Percentiles rank a stretch among this genome's conserved stretches.
phyloP scores from a whole-genome alignment of 2,329 filamentous ascomycete genomes.

The Coniochaeta ligniaria region DNA sequence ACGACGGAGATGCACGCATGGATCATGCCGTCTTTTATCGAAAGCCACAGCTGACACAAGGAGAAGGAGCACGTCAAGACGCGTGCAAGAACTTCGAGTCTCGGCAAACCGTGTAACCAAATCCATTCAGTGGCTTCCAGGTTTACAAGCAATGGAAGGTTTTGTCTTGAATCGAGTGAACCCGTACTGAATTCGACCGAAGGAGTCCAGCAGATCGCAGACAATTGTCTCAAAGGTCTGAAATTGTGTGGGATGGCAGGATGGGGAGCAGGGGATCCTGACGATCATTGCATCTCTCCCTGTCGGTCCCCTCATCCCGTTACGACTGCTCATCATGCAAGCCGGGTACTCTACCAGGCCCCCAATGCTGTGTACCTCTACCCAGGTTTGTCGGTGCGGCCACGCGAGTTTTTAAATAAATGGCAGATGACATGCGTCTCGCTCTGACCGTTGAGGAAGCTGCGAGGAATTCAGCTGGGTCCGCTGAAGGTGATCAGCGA shows the following conservation, averaged over 20 bases:
- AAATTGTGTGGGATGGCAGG: not conserved
- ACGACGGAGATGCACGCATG: not conserved
- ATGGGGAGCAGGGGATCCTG: not conserved
- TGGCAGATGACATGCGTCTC: no score
- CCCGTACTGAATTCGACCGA: not conserved
- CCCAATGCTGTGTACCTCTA: not conserved
- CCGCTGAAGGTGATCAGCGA: no score
- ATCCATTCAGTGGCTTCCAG: not conserved
- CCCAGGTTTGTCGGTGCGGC: not conserved
- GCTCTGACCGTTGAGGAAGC: not conserved
- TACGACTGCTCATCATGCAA: not conserved
- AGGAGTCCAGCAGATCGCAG: not conserved
- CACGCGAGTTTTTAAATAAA: not conserved
- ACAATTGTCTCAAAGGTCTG: not conserved
- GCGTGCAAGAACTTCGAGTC: not conserved
- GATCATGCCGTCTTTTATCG: not conserved
- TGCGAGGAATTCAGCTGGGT: no score
- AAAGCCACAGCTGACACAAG: not conserved
- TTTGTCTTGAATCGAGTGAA: not conserved
- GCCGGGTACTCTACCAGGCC: not conserved
- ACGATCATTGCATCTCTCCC: not conserved
- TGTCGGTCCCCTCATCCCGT: not conserved
- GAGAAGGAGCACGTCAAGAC: not conserved
- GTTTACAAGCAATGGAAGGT: not conserved
- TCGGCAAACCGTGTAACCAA: not conserved